Evolutionary conservation across 2,329 filamentous ascomycete species (phyloP).

Genomic region (Raffaelea deltoideospora): DNA sequence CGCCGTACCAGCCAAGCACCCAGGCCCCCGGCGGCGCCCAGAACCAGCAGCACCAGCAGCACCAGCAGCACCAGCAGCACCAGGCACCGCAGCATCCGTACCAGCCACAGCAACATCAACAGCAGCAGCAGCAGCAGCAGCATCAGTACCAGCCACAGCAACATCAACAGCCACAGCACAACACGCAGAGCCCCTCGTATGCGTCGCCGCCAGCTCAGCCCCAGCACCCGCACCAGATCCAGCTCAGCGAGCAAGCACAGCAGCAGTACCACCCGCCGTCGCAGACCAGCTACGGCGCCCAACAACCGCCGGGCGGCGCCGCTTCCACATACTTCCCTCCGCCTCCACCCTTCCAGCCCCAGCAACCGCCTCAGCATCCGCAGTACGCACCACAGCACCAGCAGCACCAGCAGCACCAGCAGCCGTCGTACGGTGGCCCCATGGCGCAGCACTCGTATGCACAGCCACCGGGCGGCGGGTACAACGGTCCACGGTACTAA

Average conservation of each 20-base stretch:
- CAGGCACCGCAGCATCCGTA: background rate
- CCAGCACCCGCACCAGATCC: background rate
- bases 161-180: background rate
- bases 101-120: background rate
- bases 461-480: slow-evolving; percentile 1
- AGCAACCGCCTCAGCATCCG: background rate
- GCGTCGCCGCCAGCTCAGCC: background rate
- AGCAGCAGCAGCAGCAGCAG: background rate
- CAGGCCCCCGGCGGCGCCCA: background rate
- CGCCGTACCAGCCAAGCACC: slow-evolving; percentile 7
- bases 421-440: background rate
- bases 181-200: background rate
- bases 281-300: background rate
- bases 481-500: slow-evolving; percentile 1
- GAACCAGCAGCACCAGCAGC: background rate
- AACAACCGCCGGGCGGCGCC: background rate
- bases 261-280: background rate
- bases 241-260: too few relatives aligned
- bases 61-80: background rate
- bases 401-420: slow-evolving; percentile 1
- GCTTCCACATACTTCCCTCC: slow-evolving; percentile 1
- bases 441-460: background rate
- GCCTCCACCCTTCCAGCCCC: background rate
- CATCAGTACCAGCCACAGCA: background rate
- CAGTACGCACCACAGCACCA: slow-evolving; percentile 1